These are phyloP conservation scores for Suillus fuscotomentosus DNA, from an alignment of 768 basidiomycete species.

Conservation along the genomic window DNA sequence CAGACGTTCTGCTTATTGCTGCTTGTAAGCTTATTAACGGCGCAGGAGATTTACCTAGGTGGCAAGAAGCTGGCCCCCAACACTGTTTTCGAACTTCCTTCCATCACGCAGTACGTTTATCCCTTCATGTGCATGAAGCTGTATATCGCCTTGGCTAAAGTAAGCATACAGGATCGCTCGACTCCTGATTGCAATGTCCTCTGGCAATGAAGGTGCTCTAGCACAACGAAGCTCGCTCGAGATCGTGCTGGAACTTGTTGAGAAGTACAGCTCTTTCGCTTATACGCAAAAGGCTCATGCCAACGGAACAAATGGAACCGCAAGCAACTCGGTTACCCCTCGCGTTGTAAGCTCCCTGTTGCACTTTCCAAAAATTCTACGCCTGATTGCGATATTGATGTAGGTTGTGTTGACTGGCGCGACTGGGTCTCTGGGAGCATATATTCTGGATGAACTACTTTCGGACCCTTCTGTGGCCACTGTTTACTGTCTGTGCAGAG, in stretches of 20 bases:
- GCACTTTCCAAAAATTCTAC: conserved; percentile 11
- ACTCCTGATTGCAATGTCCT: conserved; percentile 36
- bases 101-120: conserved; percentile 33
- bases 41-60: conserved; percentile 31
- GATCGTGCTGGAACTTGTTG: conserved; percentile 46
- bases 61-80: conserved; percentile 23
- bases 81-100: conserved; percentile 52
- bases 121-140: not conserved
- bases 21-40: conserved; percentile 23
- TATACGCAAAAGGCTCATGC: not conserved
- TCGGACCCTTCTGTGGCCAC: conserved; percentile 33
- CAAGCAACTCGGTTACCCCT: conserved; percentile 2
- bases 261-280: conserved; percentile 34
- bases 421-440: conserved; percentile 54
- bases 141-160: conserved; percentile 2
- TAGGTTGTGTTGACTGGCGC: conserved; percentile 46
- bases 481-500: conserved; percentile 52
- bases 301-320: conserved; percentile 13
- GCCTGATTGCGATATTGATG: not conserved
- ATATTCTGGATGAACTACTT: conserved; percentile 47
- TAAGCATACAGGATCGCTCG: conserved; percentile 33
- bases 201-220: conserved; percentile 24
- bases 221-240: conserved; percentile 29
- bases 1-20: conserved; percentile 23
- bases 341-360: conserved; percentile 2